Conservation (phyloP, 2,329 filamentous ascomycete species). For the Plenodomus lindquistii region DNA sequence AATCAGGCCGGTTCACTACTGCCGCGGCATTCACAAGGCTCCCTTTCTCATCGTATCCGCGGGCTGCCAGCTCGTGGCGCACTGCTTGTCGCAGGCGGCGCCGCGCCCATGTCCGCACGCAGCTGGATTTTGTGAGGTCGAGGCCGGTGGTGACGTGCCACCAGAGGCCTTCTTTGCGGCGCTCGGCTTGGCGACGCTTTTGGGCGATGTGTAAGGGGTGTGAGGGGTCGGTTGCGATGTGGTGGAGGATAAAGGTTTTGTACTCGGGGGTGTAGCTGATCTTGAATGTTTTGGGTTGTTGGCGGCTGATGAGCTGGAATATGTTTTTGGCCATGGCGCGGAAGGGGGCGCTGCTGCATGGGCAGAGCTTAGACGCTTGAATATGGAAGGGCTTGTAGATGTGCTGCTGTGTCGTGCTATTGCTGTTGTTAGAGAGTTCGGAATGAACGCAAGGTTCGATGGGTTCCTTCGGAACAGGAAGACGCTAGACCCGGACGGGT, state of each 20-base stretch:
- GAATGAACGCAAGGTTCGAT: background rate
- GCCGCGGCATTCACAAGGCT: conserved; percentile 15
- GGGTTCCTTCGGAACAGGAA: background rate
- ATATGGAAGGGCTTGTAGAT: background rate
- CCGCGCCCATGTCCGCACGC: conserved; percentile 37
- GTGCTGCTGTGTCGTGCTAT: background rate
- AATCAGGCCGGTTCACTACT: conserved; percentile 1
- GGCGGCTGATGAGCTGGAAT: conserved; percentile 5
- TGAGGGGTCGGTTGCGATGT: conserved; percentile 22
- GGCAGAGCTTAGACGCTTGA: background rate
- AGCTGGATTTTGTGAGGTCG: conserved; percentile 34
- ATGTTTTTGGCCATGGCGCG: conserved; percentile 20
- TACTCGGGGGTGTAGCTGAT: conserved; percentile 28
- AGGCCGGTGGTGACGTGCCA: conserved; percentile 32
- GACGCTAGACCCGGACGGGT: background rate
- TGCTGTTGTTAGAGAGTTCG: background rate
- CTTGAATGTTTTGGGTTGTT: conserved; percentile 17
- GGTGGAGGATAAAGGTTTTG: conserved; percentile 26
- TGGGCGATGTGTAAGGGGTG: conserved; percentile 33
- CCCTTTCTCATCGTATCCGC: conserved; percentile 35
- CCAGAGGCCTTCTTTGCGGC: conserved; percentile 36
- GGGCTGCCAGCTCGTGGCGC: conserved; percentile 28
- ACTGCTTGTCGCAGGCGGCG: conserved; percentile 38
- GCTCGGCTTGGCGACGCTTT: conserved; percentile 17
- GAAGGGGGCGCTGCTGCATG: background rate